Evolutionary conservation across 768 basidiomycete species (phyloP), one percentile per base, ranked within the genome.

Genomic region (Brasilioporus rufonigricans): DNA sequence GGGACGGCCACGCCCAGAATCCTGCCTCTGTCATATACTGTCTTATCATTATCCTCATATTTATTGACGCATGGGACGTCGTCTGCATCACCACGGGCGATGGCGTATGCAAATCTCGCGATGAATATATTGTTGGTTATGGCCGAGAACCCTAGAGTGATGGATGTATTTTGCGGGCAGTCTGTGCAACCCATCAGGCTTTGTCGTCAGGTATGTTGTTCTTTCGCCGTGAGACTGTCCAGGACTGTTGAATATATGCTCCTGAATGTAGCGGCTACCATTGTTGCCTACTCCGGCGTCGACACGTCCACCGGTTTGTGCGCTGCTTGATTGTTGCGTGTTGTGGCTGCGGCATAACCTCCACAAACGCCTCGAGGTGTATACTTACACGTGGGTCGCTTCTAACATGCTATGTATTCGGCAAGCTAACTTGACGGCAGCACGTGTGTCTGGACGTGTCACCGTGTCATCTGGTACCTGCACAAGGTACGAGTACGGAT

Each of bases 341-440:
- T 72, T 89, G 14, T 89, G 85, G 85, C 66, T 87, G 26, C 80
- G 84, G 18, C 86, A 89, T 59, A 87, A 87, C 62, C 69, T 89
- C 29, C 83, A 87, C 52, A 85, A 79, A 60, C 77, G 74, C 27
- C 68, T 88, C 5, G 83, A 87, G 53, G 77, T 80, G 0, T 71
- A 75, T 27, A 78, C 79, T 7, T 87, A 86, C 60, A 69, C 74
- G 87, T 85, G 60, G 43, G 83, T 68, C 19, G 13, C 31, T 44
- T 48, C 21, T 8, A 13, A 19, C 21, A 16, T 47, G 24, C 18
- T 14, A n/a, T n/a, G n/a, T n/a, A 19, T 8, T 16, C 23, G 16
- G 41, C 1, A 33, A 39, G 35, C 55, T 55, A 32, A 57, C 44
- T 27, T 45, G 7, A 55, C n/a, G 29, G 29, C 21, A 87, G 85